Evolutionary conservation across 805 yeast species (phyloP).

Genomic region (Brettanomyces anomalus): DNA sequence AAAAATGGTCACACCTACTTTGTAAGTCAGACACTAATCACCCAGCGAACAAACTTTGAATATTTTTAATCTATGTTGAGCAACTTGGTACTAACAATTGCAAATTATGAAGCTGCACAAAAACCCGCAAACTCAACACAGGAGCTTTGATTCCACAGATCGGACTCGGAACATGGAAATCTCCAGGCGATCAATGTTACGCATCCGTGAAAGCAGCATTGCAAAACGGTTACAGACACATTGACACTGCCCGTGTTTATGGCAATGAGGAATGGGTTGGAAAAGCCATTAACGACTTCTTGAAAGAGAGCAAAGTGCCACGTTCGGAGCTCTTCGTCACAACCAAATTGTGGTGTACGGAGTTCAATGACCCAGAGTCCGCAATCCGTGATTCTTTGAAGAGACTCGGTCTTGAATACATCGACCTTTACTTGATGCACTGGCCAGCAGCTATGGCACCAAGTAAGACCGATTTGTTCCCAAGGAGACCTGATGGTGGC

Average conservation of each 20-base stretch:
- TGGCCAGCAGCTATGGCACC: constrained; percentile 48
- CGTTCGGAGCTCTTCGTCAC: constrained; percentile 51
- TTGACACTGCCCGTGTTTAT: constrained; percentile 69
- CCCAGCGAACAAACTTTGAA: no score
- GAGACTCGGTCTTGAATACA: constrained; percentile 47
- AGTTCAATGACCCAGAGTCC: constrained; percentile 29
- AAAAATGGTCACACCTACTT: no score
- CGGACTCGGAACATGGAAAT: constrained; percentile 15
- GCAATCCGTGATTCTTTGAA: constrained; percentile 44
- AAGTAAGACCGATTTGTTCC: constrained; percentile 30
- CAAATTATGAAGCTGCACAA: constrained; percentile 3
- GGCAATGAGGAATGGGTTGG: constrained; percentile 54
- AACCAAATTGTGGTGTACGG: constrained; percentile 50
- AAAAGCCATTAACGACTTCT: constrained; percentile 38
- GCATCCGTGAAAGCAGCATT: constrained; percentile 53
- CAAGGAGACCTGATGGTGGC: constrained; percentile 26
- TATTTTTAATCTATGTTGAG: no score
- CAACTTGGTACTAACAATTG: no score
- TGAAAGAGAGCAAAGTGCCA: constrained; percentile 47
- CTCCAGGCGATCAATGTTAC: constrained; percentile 34
- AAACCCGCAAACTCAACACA: constrained; percentile 4
- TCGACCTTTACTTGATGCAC: constrained; percentile 59
- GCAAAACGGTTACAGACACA: constrained; percentile 62
- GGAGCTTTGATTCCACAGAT: constrained; percentile 27
- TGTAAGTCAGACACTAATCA: no score